Evolutionary conservation across 2,329 filamentous ascomycete genomes (phyloP).

Genomic region (Cercospora canescens): DNA sequence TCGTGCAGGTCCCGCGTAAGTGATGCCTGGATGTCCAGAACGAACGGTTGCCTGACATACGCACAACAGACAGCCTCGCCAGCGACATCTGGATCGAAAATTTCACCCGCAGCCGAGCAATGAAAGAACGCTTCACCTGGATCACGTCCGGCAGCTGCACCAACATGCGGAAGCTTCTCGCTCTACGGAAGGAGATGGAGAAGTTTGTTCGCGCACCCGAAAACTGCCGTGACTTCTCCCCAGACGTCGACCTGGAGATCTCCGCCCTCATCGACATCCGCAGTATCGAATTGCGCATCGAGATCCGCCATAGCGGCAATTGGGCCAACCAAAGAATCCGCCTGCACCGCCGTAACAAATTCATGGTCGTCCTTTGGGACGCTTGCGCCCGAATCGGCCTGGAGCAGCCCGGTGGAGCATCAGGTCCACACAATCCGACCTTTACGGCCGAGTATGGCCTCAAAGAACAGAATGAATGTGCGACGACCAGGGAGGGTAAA

Average conservation of each 20-base stretch:
- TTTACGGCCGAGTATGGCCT: constrained; percentile 54
- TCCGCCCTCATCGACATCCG: constrained; percentile 31
- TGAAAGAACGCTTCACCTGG: constrained; percentile 38
- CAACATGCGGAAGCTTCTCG: constrained; percentile 34
- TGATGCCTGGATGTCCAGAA: background rate
- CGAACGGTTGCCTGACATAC: background rate
- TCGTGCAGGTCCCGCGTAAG: constrained; percentile 35
- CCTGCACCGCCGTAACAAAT: constrained; percentile 81
- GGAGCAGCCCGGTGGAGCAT: constrained; percentile 70
- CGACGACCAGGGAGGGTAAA: constrained; percentile 2
- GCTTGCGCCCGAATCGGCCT: constrained; percentile 84
- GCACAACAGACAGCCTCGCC: constrained; percentile 31
- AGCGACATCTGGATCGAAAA: constrained; percentile 43
- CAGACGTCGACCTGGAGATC: constrained; percentile 36
- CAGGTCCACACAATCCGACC: constrained; percentile 65
- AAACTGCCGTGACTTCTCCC: constrained; percentile 38
- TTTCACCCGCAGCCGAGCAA: constrained; percentile 36
- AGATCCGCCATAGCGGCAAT: constrained; percentile 36
- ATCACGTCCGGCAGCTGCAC: constrained; percentile 29
- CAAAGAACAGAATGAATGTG: background rate
- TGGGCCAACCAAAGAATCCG: constrained; percentile 70
- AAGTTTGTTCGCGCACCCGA: constrained; percentile 32
- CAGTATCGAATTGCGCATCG: constrained; percentile 31
- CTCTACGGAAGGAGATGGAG: constrained; percentile 31
- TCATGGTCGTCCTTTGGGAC: constrained; percentile 85